Evolutionary conservation across 768 basidiomycete species (phyloP).

Genomic region (Boletus subcaerulescens): DNA sequence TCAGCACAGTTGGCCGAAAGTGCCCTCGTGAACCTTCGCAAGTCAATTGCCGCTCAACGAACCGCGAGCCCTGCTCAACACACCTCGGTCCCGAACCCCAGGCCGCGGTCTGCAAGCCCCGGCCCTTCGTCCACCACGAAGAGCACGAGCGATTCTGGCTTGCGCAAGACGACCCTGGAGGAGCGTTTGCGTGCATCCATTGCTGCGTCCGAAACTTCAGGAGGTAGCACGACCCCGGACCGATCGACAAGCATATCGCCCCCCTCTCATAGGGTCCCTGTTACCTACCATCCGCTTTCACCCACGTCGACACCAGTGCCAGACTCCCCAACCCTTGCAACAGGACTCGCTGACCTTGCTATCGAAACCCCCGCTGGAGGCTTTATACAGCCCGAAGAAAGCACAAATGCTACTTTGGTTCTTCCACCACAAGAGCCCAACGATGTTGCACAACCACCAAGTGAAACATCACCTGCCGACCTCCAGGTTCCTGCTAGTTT

Average conservation of each 20-base stretch:
- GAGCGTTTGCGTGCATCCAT: constrained; percentile 71
- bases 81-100: constrained; percentile 7
- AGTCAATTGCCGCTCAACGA: constrained; percentile 56
- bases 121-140: constrained; percentile 19
- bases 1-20: constrained; percentile 60
- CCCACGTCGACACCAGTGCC: constrained; percentile 45
- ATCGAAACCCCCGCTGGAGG: neutral
- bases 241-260: constrained; percentile 44
- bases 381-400: constrained; percentile 1
- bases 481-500: neutral
- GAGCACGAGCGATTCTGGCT: constrained; percentile 18
- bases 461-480: neutral
- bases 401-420: neutral
- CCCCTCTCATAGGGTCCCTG: constrained; percentile 24
- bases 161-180: constrained; percentile 62
- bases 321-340: constrained; percentile 32
- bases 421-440: neutral
- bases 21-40: constrained; percentile 58
- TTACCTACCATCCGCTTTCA: constrained; percentile 37
- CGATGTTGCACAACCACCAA: neutral
- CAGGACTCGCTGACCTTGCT: neutral
- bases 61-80: constrained; percentile 38
- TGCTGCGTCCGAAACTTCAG: constrained; percentile 54
- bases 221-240: constrained; percentile 36
- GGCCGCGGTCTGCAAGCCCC: constrained; percentile 25